Evolutionary conservation across 805 yeast species (phyloP).

Genomic region (Ogataea nonfermentans): DNA sequence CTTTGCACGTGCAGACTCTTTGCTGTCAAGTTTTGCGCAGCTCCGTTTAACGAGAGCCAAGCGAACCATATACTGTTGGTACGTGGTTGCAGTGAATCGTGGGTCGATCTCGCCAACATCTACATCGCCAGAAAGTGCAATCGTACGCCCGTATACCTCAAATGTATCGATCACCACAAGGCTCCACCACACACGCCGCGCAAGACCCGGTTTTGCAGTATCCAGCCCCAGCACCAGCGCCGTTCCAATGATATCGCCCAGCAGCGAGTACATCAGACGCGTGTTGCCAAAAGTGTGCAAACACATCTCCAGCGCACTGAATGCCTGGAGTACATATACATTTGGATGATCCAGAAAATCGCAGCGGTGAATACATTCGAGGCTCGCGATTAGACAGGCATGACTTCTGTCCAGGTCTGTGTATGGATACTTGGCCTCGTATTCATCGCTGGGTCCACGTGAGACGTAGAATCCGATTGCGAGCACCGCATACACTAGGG

Average conservation of each 20-base stretch:
- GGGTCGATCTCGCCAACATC: neutral
- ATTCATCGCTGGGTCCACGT: neutral
- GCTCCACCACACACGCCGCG: constrained; percentile 2
- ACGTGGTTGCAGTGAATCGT: neutral
- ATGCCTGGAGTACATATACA: constrained; percentile 3
- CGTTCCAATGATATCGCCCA: constrained; percentile 2
- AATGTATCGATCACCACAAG: constrained; percentile 3
- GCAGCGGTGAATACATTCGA: constrained; percentile 6
- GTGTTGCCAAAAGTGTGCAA: constrained; percentile 6
- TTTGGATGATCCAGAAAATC: constrained; percentile 3
- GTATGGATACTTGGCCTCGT: neutral
- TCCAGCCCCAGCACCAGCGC: neutral
- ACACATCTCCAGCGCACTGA: neutral
- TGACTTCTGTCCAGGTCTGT: constrained; percentile 2
- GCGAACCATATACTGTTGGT: constrained; percentile 1
- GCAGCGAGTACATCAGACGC: constrained; percentile 1
- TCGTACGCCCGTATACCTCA: constrained; percentile 4
- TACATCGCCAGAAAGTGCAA: neutral
- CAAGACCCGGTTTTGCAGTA: neutral
- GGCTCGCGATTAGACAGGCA: constrained; percentile 2
- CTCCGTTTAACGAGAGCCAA: neutral
- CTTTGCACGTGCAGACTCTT: neutral
- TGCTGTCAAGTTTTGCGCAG: neutral
- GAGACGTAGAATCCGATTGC: neutral
- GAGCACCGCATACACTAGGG: constrained; percentile 3